phyloP scores from a whole-genome alignment of 257 asterid species.

The Cinchona pubescens region DNA sequence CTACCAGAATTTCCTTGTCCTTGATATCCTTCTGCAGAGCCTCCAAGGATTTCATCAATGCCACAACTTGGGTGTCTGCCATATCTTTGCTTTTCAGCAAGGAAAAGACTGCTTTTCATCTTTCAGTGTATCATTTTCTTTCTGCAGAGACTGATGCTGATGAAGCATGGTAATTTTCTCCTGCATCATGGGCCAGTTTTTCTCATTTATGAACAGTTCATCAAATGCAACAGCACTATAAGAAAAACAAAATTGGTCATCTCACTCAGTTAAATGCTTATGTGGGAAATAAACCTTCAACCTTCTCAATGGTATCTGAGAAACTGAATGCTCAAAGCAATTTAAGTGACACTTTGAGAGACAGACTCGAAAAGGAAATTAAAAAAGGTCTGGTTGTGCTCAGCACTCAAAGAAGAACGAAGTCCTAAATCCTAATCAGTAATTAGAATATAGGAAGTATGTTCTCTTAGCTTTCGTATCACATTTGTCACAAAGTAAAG shows the following conservation, averaged over 20 bases:
- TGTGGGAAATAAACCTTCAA: neutral
- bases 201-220: conserved; percentile 21
- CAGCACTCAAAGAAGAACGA: neutral
- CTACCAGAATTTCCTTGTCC: conserved; percentile 75
- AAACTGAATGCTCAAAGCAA: neutral
- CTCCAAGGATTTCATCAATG: conserved; percentile 75
- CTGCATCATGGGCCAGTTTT: conserved; percentile 40
- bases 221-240: conserved; percentile 10
- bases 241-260: neutral
- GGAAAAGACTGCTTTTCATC: conserved; percentile 52
- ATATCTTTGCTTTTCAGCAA: conserved; percentile 66
- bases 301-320: neutral
- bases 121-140: conserved; percentile 73
- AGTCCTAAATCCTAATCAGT: conserved; percentile 5
- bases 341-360: neutral
- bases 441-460: neutral
- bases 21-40: conserved; percentile 80
- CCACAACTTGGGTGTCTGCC: conserved; percentile 58
- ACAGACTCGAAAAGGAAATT: neutral
- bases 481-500: neutral
- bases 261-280: neutral
- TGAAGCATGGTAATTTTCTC: conserved; percentile 82
- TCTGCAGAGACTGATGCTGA: conserved; percentile 59
- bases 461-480: neutral
- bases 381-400: neutral